Evolutionary conservation across 192 early-diverging fungal species (phyloP), one percentile per base, ranked within the genome.

Genomic region (Chytriomyces confervae): DNA sequence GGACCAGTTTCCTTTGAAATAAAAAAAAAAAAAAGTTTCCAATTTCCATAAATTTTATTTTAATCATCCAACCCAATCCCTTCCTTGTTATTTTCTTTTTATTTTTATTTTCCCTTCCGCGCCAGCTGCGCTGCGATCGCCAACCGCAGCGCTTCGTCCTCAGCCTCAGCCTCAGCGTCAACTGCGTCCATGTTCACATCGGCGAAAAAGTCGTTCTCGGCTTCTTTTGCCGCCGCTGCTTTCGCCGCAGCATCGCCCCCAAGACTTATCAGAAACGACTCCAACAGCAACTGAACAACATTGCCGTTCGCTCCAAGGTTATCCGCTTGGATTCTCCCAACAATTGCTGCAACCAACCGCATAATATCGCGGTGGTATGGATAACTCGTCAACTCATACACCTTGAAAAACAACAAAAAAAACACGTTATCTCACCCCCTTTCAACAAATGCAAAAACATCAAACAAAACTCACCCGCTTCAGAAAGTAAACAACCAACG

Each of bases 401-500:
- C 53, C 53, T 57, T 13, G 20, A 57, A 57, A 57, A 57, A 3
- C 20, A 20, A 57, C 20, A 27, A 57, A 57, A 57, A 20, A 57
- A 57, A 20, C 53, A 2, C 53, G 53, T 57, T 13, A 20, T 13
- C 20, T 10, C 53, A 57, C 16, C 16, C 53, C 16, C 13, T 5
- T 57, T 57, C 53, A 44, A 24, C 18, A 50, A 20, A 50, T 47
- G 1, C 11, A 11, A 44, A 13, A 36, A 48, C 50, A 44, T 7
- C n/a, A 2, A 53, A 53, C 5, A 18, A 27, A 36, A 75, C 44
- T 45, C 13, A 78, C 77, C 77, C 53, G 18, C 7, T 27, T 13
- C 44, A 71, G 7, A 49, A 78, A 78, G 61, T 78, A 78, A 8
- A 70, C 20, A 6, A 70, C 11, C 18, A 78, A 43, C 10, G 77